Evolutionary conservation across 352 stramenopile genomes (phyloP).

Genomic region (Pythium apleroticum): DNA sequence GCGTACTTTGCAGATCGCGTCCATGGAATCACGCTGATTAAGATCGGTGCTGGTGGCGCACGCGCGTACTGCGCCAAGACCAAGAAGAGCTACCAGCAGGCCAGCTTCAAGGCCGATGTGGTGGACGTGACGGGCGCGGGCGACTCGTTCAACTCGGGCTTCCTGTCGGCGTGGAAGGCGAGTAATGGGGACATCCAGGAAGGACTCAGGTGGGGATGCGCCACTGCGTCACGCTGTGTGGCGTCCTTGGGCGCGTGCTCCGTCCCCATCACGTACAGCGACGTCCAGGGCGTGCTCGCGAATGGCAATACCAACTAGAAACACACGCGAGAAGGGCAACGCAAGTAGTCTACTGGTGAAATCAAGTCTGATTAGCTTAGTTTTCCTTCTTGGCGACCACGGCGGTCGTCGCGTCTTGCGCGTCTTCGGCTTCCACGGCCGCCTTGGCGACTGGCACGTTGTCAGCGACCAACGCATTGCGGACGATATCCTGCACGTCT

Average conservation of each 20-base stretch:
- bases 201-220: constrained; percentile 67
- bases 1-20: constrained; percentile 45
- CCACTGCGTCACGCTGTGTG: constrained; percentile 60
- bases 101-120: constrained; percentile 54
- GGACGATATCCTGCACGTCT: constrained; percentile 27
- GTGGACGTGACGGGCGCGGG: constrained; percentile 81
- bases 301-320: constrained; percentile 11
- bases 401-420: constrained; percentile 8
- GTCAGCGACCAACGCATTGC: constrained; percentile 34
- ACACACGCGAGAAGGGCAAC: not conserved
- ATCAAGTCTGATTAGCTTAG: constrained; percentile 4
- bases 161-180: constrained; percentile 67
- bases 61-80: constrained; percentile 47
- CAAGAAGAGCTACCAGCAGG: constrained; percentile 40
- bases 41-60: constrained; percentile 64
- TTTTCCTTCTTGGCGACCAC: constrained; percentile 22
- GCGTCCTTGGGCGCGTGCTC: constrained; percentile 56
- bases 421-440: constrained; percentile 5
- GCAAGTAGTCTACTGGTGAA: not conserved
- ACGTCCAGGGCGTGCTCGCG: constrained; percentile 45
- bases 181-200: constrained; percentile 43
- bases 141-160: constrained; percentile 87
- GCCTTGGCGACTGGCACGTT: constrained; percentile 1
- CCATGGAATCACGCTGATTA: constrained; percentile 61
- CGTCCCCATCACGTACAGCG: constrained; percentile 37